Percentiles rank a stretch among this genome's conserved stretches.
These are phyloP conservation scores for Cyclotella atomus DNA, from an alignment of 108 stramenopile genomes.

Conservation along the genomic window DNA sequence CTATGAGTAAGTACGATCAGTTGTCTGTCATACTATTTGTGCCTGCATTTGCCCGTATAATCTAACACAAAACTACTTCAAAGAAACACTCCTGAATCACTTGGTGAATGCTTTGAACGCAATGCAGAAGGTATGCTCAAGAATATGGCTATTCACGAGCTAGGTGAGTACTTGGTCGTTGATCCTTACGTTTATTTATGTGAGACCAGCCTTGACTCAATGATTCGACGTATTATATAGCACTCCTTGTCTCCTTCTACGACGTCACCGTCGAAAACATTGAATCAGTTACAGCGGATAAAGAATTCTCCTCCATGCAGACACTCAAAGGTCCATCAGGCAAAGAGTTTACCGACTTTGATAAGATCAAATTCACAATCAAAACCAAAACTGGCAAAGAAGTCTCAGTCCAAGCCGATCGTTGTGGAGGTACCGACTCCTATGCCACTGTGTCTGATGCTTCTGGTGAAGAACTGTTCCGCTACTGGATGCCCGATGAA, in stretches of 20 bases:
- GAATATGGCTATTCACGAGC: conserved; percentile 96
- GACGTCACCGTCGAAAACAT: conserved; percentile 91
- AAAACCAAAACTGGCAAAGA: conserved; percentile 91
- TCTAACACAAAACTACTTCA: background rate
- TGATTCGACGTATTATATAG: too few relatives aligned
- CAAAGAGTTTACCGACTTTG: conserved; percentile 87
- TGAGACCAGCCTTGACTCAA: too few relatives aligned
- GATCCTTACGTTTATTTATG: too few relatives aligned
- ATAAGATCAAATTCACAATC: conserved; percentile 94
- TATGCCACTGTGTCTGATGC: conserved; percentile 83
- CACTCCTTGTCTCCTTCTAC: conserved; percentile 88
- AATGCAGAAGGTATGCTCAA: conserved; percentile 94
- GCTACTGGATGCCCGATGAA: conserved; percentile 90
- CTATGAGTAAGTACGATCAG: conserved; percentile 78
- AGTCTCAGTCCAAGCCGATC: conserved; percentile 85
- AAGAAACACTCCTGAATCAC: conserved; percentile 76
- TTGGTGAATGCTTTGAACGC: conserved; percentile 94
- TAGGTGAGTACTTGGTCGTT: too few relatives aligned
- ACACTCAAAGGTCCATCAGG: conserved; percentile 81
- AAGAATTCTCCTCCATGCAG: conserved; percentile 86
- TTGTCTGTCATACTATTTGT: too few relatives aligned
- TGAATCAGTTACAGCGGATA: conserved; percentile 75
- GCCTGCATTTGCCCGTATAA: too few relatives aligned
- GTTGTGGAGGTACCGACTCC: conserved; percentile 85
- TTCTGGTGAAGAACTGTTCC: conserved; percentile 81